Base-by-base conservation (phyloP, 768 basidiomycete species). In the Xanthoconium purpureum region DNA sequence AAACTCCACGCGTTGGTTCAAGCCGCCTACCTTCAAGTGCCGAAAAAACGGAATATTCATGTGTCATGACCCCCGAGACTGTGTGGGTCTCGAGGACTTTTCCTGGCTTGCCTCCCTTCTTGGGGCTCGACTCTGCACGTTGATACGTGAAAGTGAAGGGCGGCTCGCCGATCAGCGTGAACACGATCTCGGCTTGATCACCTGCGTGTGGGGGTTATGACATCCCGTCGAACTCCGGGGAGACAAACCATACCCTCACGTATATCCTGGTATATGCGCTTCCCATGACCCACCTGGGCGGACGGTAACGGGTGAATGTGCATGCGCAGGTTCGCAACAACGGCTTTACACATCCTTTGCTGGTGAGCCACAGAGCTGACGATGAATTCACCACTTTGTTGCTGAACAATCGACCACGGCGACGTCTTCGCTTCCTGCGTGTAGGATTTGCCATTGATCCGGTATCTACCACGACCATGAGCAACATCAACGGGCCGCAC, bases 121-220 rank as follows among this genome's bases (percentile, higher is more conserved):
- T 84, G 5, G 76, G 70, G 48, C 77, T 80, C 18, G 84, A 79
- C 71, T 92, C 91, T 3, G 91, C 81, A 46, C 92, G 83, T 70
- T 94, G 91, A 73, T 95, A 95, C 0, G 94, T 94, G 74, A 99
- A 98, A 1, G 94, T 88, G 75, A 98, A 99, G 0, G 97, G 97
- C 17, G 97, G 89, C 68, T 91, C 89, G 44, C 97, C 97, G 33
- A 87, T 78, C 51, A 99, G 81, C 4, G 87, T 86, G 72, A 99
- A 98, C 40, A 88, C 74, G 56, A 99, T 97, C 71, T 94, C 91
- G 17, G 96, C 94, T 76, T 97, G 89, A 66, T 94, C 91, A 53
- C 91, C 90, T 91, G 60, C 13, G 39, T 55, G 52, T 52, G 51
- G 30, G 18, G 36, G 53, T 55, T 18, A 55, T 35, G 9, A 37